phyloP scores from a whole-genome alignment of 2,329 filamentous ascomycete species.

The Fusarium sp. region DNA sequence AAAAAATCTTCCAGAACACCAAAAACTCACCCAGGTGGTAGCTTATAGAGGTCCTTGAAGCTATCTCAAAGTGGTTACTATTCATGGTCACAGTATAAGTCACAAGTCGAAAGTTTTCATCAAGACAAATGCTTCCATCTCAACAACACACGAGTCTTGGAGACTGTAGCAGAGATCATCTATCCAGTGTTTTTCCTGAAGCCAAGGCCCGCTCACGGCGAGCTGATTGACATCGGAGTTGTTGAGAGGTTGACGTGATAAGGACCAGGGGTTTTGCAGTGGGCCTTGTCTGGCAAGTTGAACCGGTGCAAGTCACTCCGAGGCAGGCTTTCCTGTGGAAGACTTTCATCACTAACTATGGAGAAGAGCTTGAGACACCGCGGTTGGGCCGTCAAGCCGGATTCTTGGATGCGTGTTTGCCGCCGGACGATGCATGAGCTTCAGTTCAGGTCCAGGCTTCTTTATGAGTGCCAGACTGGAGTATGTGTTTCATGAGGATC shows the following conservation, averaged over 20 bases:
- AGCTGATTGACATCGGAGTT: constrained; percentile 24
- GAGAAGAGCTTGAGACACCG: constrained; percentile 33
- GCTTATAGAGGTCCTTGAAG: too few relatives aligned
- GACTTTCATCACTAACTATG: constrained; percentile 32
- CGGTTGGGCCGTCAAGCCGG: constrained; percentile 36
- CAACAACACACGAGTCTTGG: too few relatives aligned
- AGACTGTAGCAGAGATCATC: background rate
- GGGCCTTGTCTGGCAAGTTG: constrained; percentile 32
- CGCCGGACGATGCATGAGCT: constrained; percentile 4
- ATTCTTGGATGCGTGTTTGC: constrained; percentile 28
- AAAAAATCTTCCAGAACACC: background rate
- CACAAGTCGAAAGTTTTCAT: too few relatives aligned
- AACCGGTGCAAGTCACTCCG: constrained; percentile 28
- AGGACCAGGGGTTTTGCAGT: constrained; percentile 18
- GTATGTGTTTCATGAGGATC: background rate
- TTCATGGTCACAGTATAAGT: too few relatives aligned
- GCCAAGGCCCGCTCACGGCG: constrained; percentile 16
- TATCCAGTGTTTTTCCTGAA: background rate
- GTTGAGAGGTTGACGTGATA: constrained; percentile 32
- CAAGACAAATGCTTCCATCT: too few relatives aligned
- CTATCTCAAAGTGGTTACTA: too few relatives aligned
- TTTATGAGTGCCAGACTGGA: constrained; percentile 8
- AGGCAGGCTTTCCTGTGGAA: constrained; percentile 7
- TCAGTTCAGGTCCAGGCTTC: constrained; percentile 1
- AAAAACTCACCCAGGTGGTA: too few relatives aligned